Conservation (phyloP, 2,329 filamentous ascomycete species). For the Apiospora aurea region DNA sequence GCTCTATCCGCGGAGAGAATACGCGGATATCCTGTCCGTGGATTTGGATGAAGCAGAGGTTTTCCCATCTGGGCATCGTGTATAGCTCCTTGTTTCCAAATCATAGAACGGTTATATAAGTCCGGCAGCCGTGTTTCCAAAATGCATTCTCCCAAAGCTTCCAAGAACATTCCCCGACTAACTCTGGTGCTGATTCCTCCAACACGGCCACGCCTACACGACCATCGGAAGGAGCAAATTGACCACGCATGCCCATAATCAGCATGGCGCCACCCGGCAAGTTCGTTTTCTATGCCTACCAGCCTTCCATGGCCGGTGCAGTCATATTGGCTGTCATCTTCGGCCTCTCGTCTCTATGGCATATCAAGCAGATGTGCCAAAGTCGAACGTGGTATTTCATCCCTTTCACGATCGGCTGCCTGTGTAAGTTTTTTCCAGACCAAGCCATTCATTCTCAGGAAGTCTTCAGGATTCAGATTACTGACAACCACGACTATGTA, state of each 20-base stretch:
- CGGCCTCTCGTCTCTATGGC: constrained; percentile 43
- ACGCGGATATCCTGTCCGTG: not conserved
- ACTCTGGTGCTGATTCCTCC: not conserved
- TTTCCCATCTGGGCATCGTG: not conserved
- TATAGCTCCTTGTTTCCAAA: not conserved
- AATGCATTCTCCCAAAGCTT: no score
- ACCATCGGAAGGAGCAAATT: no score
- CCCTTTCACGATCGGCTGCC: constrained; percentile 58
- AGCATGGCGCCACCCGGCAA: not conserved
- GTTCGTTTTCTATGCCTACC: constrained; percentile 26
- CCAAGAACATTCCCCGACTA: no score
- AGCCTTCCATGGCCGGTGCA: constrained; percentile 24
- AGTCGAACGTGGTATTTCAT: constrained; percentile 58
- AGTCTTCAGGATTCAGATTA: not conserved
- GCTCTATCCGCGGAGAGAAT: not conserved
- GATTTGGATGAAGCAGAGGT: not conserved
- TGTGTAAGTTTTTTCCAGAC: constrained; percentile 47
- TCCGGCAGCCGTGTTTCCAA: not conserved
- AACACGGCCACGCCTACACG: no score
- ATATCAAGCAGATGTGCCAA: constrained; percentile 46
- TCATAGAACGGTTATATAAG: not conserved
- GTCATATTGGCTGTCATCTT: constrained; percentile 51
- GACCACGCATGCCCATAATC: not conserved
- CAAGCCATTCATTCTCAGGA: no score
- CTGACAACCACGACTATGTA: constrained; percentile 31